Evolutionary conservation across 805 yeast species (phyloP).

Genomic region (Cyberlindnera mississippiensis): DNA sequence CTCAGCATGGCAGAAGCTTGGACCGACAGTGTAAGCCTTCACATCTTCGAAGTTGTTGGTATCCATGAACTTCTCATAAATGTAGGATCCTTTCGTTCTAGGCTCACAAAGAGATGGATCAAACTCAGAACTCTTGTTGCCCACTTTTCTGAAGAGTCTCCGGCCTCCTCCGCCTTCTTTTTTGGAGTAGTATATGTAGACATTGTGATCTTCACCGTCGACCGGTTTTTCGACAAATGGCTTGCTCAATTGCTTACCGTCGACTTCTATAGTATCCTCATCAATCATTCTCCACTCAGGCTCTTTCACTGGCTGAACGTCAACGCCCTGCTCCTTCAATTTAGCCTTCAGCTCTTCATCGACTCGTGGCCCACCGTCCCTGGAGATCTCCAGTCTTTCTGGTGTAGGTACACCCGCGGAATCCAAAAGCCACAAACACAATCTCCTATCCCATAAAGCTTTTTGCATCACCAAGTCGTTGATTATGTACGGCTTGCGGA

Average conservation of each 20-base stretch:
- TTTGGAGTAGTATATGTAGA: constrained; percentile 83
- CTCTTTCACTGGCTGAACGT: constrained; percentile 43
- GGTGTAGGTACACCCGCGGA: constrained; percentile 90
- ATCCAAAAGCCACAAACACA: constrained; percentile 75
- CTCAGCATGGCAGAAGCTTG: constrained; percentile 91
- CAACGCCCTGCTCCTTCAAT: constrained; percentile 59
- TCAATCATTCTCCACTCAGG: constrained; percentile 86
- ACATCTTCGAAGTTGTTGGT: constrained; percentile 98
- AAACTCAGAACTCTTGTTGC: constrained; percentile 94
- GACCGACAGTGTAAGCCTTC: constrained; percentile 96
- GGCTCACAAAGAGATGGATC: constrained; percentile 75
- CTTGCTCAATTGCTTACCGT: constrained; percentile 68
- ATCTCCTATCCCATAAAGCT: constrained; percentile 94
- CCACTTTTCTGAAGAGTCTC: constrained; percentile 88
- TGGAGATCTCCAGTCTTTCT: constrained; percentile 75
- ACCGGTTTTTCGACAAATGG: constrained; percentile 99
- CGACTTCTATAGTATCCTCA: constrained; percentile 75
- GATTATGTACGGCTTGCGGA: constrained; percentile 84
- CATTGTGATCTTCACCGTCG: constrained; percentile 98
- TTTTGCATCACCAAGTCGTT: constrained; percentile 91
- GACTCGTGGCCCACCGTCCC: constrained; percentile 95
- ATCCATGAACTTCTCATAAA: constrained; percentile 94
- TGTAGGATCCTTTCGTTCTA: constrained; percentile 84
- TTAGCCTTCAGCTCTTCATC: constrained; percentile 62
- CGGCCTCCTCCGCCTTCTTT: constrained; percentile 98